phyloP scores from a whole-genome alignment of 1,284 basidiomycete species.

The Leccinum griseonigrum region DNA sequence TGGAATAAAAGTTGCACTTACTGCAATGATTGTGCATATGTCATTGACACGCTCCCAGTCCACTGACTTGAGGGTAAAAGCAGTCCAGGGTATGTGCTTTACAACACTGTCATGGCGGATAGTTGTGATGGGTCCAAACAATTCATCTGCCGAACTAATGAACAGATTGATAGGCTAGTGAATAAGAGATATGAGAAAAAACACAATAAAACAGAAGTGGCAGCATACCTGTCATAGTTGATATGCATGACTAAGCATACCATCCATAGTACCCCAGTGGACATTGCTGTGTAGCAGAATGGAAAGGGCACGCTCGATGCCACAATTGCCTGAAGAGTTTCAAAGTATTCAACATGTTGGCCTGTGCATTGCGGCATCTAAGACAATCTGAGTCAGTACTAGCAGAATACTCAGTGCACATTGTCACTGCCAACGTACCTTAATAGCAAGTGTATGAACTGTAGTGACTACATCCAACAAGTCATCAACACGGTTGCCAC shows the following conservation, averaged over 20 bases:
- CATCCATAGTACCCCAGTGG: neutral
- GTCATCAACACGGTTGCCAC: neutral
- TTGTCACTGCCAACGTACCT: neutral
- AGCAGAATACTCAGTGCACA: too few relatives aligned
- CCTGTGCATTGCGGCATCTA: neutral
- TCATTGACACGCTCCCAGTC: neutral
- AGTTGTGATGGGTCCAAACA: neutral
- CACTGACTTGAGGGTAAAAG: neutral
- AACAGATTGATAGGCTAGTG: neutral
- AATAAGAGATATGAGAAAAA: too few relatives aligned
- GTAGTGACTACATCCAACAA: neutral
- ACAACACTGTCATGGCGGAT: neutral
- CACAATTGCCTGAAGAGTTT: neutral
- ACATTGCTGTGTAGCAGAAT: neutral
- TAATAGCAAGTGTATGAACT: neutral
- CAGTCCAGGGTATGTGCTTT: neutral
- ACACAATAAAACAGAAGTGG: neutral
- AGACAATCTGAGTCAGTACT: too few relatives aligned
- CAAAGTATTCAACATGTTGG: neutral
- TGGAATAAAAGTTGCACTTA: neutral
- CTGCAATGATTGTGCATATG: neutral
- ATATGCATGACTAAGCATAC: neutral
- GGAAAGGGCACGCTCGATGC: neutral
- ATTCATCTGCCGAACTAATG: neutral
- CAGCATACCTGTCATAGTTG: neutral